Percentiles rank a stretch among this genome's conserved stretches.
These are phyloP conservation scores for Kazachstania martiniae DNA, from an alignment of 805 yeast species.

Conservation along the genomic window DNA sequence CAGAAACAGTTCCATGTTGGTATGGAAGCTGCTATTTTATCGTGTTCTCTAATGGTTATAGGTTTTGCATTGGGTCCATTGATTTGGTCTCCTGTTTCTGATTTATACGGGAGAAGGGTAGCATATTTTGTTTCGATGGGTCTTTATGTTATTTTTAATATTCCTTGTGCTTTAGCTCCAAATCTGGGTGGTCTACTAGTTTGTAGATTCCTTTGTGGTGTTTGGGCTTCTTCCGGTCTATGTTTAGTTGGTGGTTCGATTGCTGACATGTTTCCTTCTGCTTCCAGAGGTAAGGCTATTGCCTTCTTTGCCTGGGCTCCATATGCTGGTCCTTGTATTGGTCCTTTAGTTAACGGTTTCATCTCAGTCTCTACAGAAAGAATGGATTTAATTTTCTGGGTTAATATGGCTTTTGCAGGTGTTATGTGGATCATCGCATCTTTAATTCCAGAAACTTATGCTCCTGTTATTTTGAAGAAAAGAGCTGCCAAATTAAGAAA, in stretches of 20 bases:
- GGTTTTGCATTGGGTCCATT: slow-evolving; percentile 86
- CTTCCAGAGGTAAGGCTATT: slow-evolving; percentile 78
- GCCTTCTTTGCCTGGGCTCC: slow-evolving; percentile 90
- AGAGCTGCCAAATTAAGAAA: slow-evolving; percentile 59
- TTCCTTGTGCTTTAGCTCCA: slow-evolving; percentile 78
- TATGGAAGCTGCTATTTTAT: slow-evolving; percentile 63
- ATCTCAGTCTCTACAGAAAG: slow-evolving; percentile 60
- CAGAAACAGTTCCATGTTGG: slow-evolving; percentile 58
- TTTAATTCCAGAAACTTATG: slow-evolving; percentile 80
- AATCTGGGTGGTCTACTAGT: slow-evolving; percentile 73
- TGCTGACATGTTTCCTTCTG: slow-evolving; percentile 78
- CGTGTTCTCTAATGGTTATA: slow-evolving; percentile 79
- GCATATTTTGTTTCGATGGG: slow-evolving; percentile 70
- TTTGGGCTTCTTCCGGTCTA: slow-evolving; percentile 71
- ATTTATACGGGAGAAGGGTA: slow-evolving; percentile 75
- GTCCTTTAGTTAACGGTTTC: slow-evolving; percentile 83
- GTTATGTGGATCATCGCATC: slow-evolving; percentile 59
- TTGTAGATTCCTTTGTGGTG: slow-evolving; percentile 81
- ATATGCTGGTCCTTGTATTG: slow-evolving; percentile 85
- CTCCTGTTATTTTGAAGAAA: slow-evolving; percentile 64
- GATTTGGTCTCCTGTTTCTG: slow-evolving; percentile 82
- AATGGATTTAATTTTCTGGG: slow-evolving; percentile 73
- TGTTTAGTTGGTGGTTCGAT: slow-evolving; percentile 85
- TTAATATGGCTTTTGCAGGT: slow-evolving; percentile 87
- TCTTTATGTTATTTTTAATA: slow-evolving; percentile 67